A percentile compares a stretch with the other conserved stretches of the same genome.
Conservation (phyloP, 495 filamentous ascomycete species). For the Xylaria flabelliformis region DNA sequence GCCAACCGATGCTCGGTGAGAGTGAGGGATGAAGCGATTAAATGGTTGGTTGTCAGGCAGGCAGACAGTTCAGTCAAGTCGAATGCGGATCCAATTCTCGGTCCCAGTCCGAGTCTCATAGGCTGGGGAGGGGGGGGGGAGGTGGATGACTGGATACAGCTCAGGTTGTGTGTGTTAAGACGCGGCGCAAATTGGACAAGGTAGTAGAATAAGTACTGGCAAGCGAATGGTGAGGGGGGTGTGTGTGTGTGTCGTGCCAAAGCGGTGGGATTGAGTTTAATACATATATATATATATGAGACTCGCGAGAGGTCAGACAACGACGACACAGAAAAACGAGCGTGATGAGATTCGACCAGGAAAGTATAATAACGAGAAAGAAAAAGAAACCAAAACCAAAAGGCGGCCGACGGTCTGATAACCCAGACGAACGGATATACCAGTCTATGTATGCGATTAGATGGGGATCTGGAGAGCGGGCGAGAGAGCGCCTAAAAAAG, state of each 20-base stretch:
- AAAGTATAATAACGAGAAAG: background rate
- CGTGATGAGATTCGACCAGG: constrained; percentile 1
- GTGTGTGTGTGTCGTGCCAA: background rate
- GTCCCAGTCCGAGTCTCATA: constrained; percentile 12
- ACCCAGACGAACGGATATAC: constrained; percentile 2
- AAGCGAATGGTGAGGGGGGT: constrained; percentile 22
- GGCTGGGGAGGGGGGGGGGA: background rate
- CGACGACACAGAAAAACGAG: background rate
- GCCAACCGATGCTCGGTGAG: constrained; percentile 26
- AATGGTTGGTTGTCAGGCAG: constrained; percentile 15
- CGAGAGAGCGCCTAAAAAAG: constrained; percentile 9
- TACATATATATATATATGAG: constrained; percentile 1
- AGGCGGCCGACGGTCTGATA: constrained; percentile 11
- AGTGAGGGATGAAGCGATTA: constrained; percentile 22
- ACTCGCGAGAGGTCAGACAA: background rate
- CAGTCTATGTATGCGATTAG: constrained; percentile 15
- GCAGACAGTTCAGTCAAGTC: constrained; percentile 2
- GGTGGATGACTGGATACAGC: constrained; percentile 7
- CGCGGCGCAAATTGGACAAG: constrained; percentile 5
- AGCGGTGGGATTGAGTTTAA: constrained; percentile 8
- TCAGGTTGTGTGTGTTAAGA: background rate
- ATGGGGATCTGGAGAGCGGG: constrained; percentile 6
- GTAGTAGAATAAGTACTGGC: constrained; percentile 6
- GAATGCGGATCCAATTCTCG: constrained; percentile 11
- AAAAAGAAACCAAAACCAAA: background rate